Percentiles rank a stretch among this genome's conserved stretches.
Conservation (phyloP, 2,329 filamentous ascomycete species). For the Nemania serpens region DNA sequence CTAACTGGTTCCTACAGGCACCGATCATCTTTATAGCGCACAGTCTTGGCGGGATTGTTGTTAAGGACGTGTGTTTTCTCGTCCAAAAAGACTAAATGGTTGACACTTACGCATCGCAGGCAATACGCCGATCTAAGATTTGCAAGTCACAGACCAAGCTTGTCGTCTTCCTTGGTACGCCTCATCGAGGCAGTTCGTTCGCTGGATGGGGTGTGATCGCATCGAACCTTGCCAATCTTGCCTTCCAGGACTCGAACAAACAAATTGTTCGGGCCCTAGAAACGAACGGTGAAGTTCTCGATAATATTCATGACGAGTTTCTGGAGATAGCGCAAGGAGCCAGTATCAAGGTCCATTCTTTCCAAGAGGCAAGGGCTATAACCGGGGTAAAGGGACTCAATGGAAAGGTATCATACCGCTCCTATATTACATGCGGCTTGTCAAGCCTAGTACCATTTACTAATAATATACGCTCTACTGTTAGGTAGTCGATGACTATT, state of each 20-base stretch:
- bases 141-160: constrained; percentile 39
- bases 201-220: constrained; percentile 43
- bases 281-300: constrained; percentile 44
- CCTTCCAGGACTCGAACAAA: constrained; percentile 44
- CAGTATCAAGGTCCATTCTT: constrained; percentile 46
- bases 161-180: constrained; percentile 48
- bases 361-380: constrained; percentile 44
- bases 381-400: constrained; percentile 43
- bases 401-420: constrained; percentile 38
- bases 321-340: constrained; percentile 32
- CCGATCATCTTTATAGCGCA: constrained; percentile 14
- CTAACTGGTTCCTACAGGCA: background rate
- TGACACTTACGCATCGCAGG: constrained; percentile 15
- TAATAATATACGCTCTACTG: constrained; percentile 12
- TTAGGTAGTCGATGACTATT: constrained; percentile 46
- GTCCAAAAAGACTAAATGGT: background rate
- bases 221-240: constrained; percentile 41
- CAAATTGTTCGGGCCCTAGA: constrained; percentile 40
- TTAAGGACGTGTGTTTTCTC: constrained; percentile 4
- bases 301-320: constrained; percentile 46
- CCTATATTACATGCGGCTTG: background rate
- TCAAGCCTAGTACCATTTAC: background rate
- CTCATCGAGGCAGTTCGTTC: constrained; percentile 43
- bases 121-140: constrained; percentile 39
- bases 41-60: constrained; percentile 5